phyloP scores from a whole-genome alignment of 106 monocot species.

The Apostasia ramifera region DNA sequence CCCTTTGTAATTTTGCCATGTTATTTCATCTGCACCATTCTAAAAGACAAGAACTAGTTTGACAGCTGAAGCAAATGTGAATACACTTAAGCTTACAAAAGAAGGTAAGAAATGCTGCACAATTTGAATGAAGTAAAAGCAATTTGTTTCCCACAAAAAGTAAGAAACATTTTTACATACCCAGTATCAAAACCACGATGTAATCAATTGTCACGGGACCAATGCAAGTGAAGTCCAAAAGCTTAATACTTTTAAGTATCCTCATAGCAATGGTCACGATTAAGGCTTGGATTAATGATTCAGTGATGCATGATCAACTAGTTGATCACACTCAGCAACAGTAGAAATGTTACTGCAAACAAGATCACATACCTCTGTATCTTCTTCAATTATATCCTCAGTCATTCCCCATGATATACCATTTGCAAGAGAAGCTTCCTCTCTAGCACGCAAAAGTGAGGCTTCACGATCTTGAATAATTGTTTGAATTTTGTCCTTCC shows the following conservation, averaged over 20 bases:
- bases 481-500: constrained; percentile 37
- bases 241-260: too few relatives aligned
- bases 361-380: constrained; percentile 37
- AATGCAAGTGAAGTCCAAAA: too few relatives aligned
- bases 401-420: constrained; percentile 95
- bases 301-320: too few relatives aligned
- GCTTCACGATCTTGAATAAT: constrained; percentile 81
- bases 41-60: constrained; percentile 23
- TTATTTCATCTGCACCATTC: constrained; percentile 77
- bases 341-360: background rate
- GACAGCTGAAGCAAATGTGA: background rate
- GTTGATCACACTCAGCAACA: background rate
- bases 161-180: too few relatives aligned
- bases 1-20: constrained; percentile 94
- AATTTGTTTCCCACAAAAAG: too few relatives aligned
- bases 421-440: constrained; percentile 68
- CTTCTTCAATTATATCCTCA: constrained; percentile 86
- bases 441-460: constrained; percentile 81
- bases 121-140: too few relatives aligned
- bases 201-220: too few relatives aligned
- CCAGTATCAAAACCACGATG: too few relatives aligned
- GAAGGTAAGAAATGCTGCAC: too few relatives aligned
- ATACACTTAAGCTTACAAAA: too few relatives aligned
- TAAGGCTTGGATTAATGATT: too few relatives aligned
- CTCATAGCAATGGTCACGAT: too few relatives aligned